phyloP scores from a whole-genome alignment of 176 grass and related monocot genomes.

The Hsuehochloa calcarea region DNA sequence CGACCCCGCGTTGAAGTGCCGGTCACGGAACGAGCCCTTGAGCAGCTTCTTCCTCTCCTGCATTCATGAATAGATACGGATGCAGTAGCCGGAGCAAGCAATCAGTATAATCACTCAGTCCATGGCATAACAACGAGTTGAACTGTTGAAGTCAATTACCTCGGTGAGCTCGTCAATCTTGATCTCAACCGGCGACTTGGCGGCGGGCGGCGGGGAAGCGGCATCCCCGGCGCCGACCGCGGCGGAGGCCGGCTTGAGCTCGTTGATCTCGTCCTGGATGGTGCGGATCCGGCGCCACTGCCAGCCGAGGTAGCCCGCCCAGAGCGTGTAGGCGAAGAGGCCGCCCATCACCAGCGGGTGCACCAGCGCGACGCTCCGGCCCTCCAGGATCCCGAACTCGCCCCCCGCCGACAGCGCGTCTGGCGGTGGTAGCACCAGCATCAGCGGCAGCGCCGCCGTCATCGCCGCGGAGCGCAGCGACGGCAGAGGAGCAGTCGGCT shows the following conservation, averaged over 20 bases:
- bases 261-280: slow-evolving; percentile 83
- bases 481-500: background rate
- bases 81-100: background rate
- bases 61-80: background rate
- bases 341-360: slow-evolving; percentile 82
- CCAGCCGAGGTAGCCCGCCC: slow-evolving; percentile 93
- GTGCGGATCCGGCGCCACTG: slow-evolving; percentile 94
- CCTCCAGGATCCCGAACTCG: slow-evolving; percentile 89
- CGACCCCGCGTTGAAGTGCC: slow-evolving; percentile 87
- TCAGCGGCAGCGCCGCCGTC: background rate
- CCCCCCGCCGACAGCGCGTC: slow-evolving; percentile 62
- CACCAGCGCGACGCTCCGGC: slow-evolving; percentile 64
- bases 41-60: slow-evolving; percentile 86
- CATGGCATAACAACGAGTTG: background rate
- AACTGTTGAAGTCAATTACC: background rate
- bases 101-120: background rate
- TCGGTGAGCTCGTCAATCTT: slow-evolving; percentile 82
- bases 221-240: slow-evolving; percentile 35
- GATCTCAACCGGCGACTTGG: slow-evolving; percentile 48
- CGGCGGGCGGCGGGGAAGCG: background rate
- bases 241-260: slow-evolving; percentile 53
- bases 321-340: slow-evolving; percentile 87
- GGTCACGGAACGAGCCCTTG: slow-evolving; percentile 68
- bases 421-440: slow-evolving; percentile 17
- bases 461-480: background rate